A percentile compares a stretch with the other conserved stretches of the same genome.
phyloP scores from a whole-genome alignment of 2,329 filamentous ascomycete genomes.

The Verticillium nonalfalfae region DNA sequence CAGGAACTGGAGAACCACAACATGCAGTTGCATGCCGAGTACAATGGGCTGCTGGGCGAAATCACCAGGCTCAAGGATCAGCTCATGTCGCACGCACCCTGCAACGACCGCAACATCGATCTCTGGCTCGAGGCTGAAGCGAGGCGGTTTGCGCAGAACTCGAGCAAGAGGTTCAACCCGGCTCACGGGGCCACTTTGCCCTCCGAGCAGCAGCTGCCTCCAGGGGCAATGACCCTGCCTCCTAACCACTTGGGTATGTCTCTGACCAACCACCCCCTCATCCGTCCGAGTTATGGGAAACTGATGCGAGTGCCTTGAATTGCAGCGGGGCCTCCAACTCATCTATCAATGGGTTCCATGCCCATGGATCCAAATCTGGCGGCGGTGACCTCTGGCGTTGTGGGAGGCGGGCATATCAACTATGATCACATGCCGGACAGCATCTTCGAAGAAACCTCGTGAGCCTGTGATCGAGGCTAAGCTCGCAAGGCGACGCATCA shows the following conservation, averaged over 20 bases:
- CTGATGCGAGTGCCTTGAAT: neutral
- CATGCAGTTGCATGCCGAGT: conserved; percentile 33
- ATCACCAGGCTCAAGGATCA: conserved; percentile 40
- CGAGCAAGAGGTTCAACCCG: conserved; percentile 15
- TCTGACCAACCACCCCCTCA: neutral
- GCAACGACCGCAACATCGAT: conserved; percentile 46
- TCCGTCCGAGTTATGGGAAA: neutral
- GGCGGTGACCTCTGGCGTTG: conserved; percentile 9
- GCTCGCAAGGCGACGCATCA: neutral
- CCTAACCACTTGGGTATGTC: neutral
- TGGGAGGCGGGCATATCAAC: conserved; percentile 18
- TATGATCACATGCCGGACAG: conserved; percentile 31
- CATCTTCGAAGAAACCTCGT: conserved; percentile 16
- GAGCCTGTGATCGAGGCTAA: neutral
- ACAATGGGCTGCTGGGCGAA: conserved; percentile 34
- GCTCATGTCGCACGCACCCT: conserved; percentile 45
- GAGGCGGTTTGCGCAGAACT: conserved; percentile 34
- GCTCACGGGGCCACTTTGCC: conserved; percentile 2
- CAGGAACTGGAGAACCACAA: conserved; percentile 36
- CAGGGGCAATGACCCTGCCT: neutral
- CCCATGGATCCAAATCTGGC: conserved; percentile 5
- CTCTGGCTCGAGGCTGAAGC: conserved; percentile 48
- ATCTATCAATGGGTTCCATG: neutral
- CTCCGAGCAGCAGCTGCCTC: neutral
- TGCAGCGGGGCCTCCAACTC: neutral